Conservation (phyloP, 2,329 filamentous ascomycete genomes). For the Leptosphaerulina australis region DNA sequence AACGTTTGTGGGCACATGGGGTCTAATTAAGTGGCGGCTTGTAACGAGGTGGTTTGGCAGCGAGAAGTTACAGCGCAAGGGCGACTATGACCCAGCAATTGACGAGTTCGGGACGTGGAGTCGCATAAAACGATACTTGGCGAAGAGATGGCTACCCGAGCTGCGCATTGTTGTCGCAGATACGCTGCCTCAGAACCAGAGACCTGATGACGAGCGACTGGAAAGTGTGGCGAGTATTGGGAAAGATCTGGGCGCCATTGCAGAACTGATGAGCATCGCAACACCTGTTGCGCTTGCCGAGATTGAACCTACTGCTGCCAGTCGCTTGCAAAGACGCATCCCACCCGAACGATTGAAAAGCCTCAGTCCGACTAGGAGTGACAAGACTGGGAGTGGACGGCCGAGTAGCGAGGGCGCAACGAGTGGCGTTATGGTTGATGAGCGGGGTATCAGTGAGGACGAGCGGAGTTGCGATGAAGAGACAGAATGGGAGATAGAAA, state of each 20-base stretch:
- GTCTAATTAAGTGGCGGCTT: conserved; percentile 56
- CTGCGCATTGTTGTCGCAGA: conserved; percentile 34
- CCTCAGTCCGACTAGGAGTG: conserved; percentile 42
- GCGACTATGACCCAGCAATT: conserved; percentile 38
- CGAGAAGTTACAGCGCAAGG: conserved; percentile 49
- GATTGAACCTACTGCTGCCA: conserved; percentile 45
- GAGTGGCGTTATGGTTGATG: conserved; percentile 50
- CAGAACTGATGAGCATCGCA: conserved; percentile 42
- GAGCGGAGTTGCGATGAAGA: conserved; percentile 42
- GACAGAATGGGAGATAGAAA: not conserved
- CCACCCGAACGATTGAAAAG: conserved; percentile 36
- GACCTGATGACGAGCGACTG: conserved; percentile 1
- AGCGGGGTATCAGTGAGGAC: conserved; percentile 46
- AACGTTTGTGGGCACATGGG: conserved; percentile 46
- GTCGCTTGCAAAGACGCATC: conserved; percentile 27
- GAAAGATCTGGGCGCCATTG: conserved; percentile 40
- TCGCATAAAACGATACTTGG: conserved; percentile 49
- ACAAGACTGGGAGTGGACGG: conserved; percentile 25
- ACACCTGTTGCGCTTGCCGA: conserved; percentile 48
- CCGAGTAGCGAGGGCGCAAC: conserved; percentile 29
- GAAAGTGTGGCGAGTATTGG: conserved; percentile 11
- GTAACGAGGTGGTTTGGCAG: conserved; percentile 55
- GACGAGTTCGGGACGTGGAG: conserved; percentile 51
- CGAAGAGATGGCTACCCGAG: conserved; percentile 50
- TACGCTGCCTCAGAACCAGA: not conserved